phyloP scores from a whole-genome alignment of 345 rosid species.

The Reutealis trisperma region DNA sequence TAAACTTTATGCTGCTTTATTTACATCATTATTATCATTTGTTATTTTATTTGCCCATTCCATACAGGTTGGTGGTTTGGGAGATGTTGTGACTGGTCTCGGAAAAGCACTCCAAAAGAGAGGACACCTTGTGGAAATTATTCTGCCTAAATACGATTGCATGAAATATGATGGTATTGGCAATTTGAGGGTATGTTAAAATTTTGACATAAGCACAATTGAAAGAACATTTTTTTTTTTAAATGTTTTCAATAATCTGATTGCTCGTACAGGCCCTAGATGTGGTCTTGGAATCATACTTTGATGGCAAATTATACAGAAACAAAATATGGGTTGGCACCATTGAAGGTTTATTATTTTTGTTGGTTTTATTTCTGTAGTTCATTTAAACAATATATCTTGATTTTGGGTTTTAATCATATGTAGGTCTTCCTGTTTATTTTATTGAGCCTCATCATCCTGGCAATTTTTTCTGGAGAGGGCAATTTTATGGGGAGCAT shows the following conservation, averaged over 20 bases:
- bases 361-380: constrained; percentile 12
- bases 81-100: constrained; percentile 95
- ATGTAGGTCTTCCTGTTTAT: constrained; percentile 94
- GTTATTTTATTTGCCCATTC: not conserved
- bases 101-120: constrained; percentile 88
- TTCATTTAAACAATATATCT: not conserved
- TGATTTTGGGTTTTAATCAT: constrained; percentile 20
- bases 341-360: constrained; percentile 62
- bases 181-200: constrained; percentile 66
- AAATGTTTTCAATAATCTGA: constrained; percentile 17
- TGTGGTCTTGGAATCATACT: constrained; percentile 77
- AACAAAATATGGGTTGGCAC: constrained; percentile 94
- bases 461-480: constrained; percentile 93
- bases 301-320: constrained; percentile 78
- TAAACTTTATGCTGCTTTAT: not conserved
- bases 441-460: constrained; percentile 98
- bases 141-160: constrained; percentile 96
- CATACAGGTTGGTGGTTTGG: constrained; percentile 93
- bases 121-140: constrained; percentile 91
- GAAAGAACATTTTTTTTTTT: not conserved
- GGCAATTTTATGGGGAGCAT: constrained; percentile 84
- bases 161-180: constrained; percentile 73
- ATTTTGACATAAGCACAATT: constrained; percentile 8
- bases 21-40: not conserved
- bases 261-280: constrained; percentile 69